These are phyloP conservation scores for Neurospora intermedia DNA, from an alignment of 495 filamentous ascomycete genomes.

Conservation along the genomic window DNA sequence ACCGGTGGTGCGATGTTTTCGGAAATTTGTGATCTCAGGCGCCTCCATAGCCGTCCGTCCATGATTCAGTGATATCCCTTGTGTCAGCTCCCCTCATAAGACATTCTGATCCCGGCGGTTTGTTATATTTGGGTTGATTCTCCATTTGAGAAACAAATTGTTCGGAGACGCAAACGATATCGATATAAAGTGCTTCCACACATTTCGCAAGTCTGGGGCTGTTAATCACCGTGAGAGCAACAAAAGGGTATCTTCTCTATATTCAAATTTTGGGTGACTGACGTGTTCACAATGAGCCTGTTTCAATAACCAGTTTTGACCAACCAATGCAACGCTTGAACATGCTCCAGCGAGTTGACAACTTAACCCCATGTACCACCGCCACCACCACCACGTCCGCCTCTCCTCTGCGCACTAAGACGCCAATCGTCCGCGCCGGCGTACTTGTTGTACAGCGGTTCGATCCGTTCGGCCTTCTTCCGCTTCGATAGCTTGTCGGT, in stretches of 20 bases:
- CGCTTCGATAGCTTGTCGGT: slow-evolving; percentile 81
- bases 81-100: not conserved
- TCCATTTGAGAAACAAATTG: not conserved
- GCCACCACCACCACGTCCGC: slow-evolving; percentile 80
- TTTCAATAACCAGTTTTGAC: not conserved
- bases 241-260: not conserved
- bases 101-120: not conserved
- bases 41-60: not conserved
- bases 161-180: not conserved
- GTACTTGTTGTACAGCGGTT: slow-evolving; percentile 89
- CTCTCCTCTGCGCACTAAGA: slow-evolving; percentile 75
- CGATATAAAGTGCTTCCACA: not conserved
- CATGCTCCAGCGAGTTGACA: not conserved
- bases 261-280: not conserved
- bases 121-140: not conserved
- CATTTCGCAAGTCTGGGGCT: not conserved
- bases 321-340: not conserved
- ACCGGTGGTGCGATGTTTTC: not conserved
- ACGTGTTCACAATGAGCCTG: not conserved
- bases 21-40: not conserved
- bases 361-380: slow-evolving; percentile 82
- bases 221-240: not conserved
- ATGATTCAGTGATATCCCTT: not conserved
- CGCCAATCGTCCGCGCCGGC: slow-evolving; percentile 84
- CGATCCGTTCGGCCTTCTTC: slow-evolving; percentile 88